These are phyloP conservation scores for Ogataea allantospora DNA, from an alignment of 805 yeast genomes.

Conservation along the genomic window DNA sequence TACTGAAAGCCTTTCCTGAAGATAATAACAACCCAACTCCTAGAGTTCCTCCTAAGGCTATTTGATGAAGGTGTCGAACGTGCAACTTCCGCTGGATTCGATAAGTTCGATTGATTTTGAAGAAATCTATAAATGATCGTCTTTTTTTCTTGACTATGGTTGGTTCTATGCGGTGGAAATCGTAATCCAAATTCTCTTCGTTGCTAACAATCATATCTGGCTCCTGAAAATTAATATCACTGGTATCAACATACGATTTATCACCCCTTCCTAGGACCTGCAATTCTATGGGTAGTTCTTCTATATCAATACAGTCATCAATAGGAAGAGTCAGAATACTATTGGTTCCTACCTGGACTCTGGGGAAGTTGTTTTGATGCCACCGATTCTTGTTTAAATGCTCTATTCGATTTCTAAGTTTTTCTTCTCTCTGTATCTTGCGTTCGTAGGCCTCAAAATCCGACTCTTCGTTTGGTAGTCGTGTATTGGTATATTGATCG, in stretches of 20 bases:
- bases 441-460: constrained; percentile 34
- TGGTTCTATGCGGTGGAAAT: constrained; percentile 20
- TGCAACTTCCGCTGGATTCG: constrained; percentile 56
- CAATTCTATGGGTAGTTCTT: constrained; percentile 31
- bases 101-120: constrained; percentile 24
- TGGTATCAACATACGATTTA: background rate
- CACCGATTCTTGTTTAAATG: constrained; percentile 7
- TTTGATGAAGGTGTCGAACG: constrained; percentile 71
- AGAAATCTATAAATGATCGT: constrained; percentile 3
- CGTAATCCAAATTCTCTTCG: constrained; percentile 32
- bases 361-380: background rate
- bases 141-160: background rate
- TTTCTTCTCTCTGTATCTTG: constrained; percentile 26
- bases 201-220: constrained; percentile 32
- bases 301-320: constrained; percentile 30
- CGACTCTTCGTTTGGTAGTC: constrained; percentile 12
- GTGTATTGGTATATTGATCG: constrained; percentile 14
- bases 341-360: background rate
- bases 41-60: constrained; percentile 73
- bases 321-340: constrained; percentile 25
- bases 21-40: constrained; percentile 74
- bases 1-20: constrained; percentile 69
- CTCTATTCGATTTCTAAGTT: constrained; percentile 21
- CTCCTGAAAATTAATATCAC: constrained; percentile 8
- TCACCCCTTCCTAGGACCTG: constrained; percentile 15